Evolutionary conservation across 129 eudicot species (phyloP).

Genomic region (Kitagawia praeruptora): DNA sequence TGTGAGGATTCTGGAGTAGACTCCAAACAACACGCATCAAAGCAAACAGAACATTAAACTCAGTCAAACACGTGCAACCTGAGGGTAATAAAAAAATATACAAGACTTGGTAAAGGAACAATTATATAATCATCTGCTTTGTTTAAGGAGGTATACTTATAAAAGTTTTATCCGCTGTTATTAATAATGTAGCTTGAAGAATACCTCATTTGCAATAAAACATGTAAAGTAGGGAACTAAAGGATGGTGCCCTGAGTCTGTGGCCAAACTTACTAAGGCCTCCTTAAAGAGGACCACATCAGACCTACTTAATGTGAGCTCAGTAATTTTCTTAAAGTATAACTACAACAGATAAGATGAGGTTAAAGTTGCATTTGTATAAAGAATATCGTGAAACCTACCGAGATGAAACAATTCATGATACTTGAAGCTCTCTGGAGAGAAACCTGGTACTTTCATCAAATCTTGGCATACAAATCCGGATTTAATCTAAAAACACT

Average conservation of each 20-base stretch:
- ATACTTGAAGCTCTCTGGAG: too few species aligned
- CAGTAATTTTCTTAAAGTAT: constrained; percentile 51
- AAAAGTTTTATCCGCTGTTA: constrained; percentile 27
- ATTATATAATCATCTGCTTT: not conserved
- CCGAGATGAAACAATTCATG: not conserved
- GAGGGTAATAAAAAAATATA: constrained; percentile 6
- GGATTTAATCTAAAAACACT: too few species aligned
- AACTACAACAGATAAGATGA: constrained; percentile 32
- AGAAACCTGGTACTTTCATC: too few species aligned
- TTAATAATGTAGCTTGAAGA: too few species aligned
- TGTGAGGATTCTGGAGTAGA: constrained; percentile 64
- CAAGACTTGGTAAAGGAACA: not conserved
- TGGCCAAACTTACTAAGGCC: too few species aligned
- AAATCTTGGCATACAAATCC: too few species aligned
- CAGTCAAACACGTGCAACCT: too few species aligned
- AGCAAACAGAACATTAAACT: constrained; percentile 46
- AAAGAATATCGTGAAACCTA: not conserved
- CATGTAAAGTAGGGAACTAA: too few species aligned
- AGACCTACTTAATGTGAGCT: too few species aligned
- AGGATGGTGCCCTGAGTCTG: too few species aligned
- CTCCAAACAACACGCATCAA: constrained; percentile 65
- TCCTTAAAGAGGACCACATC: too few species aligned
- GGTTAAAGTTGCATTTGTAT: not conserved
- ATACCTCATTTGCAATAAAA: too few species aligned
- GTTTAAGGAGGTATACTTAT: not conserved